These are phyloP conservation scores for Erysimum cheiri DNA, from an alignment of 441 rosid genomes.

Conservation along the genomic window DNA sequence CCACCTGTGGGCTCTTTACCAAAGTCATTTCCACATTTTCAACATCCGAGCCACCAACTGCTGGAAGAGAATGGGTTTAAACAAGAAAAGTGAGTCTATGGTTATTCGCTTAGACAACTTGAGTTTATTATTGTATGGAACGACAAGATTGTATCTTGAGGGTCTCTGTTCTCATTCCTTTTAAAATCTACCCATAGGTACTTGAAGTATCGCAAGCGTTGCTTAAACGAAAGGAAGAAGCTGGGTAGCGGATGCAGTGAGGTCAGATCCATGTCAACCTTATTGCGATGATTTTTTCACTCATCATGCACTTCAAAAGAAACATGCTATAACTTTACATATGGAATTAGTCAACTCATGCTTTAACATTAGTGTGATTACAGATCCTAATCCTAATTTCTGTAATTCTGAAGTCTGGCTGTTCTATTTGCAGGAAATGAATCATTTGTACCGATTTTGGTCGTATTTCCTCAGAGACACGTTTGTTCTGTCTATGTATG, in stretches of 20 bases:
- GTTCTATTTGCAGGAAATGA: constrained; percentile 85
- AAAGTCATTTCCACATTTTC: constrained; percentile 88
- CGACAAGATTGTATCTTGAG: constrained; percentile 23
- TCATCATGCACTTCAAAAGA: constrained; percentile 1
- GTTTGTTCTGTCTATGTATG: constrained; percentile 80
- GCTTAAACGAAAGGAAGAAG: constrained; percentile 93
- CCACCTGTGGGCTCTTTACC: constrained; percentile 98
- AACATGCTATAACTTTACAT: constrained; percentile 3
- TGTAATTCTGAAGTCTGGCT: constrained; percentile 21
- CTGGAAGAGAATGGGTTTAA: constrained; percentile 96
- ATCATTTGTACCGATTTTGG: constrained; percentile 95
- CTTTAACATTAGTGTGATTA: background rate
- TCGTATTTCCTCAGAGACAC: constrained; percentile 86
- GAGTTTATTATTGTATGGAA: constrained; percentile 16
- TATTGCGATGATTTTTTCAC: constrained; percentile 13
- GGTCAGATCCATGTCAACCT: constrained; percentile 55
- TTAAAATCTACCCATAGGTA: constrained; percentile 59
- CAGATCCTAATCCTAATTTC: constrained; percentile 15
- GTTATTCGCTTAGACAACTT: constrained; percentile 18
- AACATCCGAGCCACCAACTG: constrained; percentile 96
- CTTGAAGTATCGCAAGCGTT: constrained; percentile 84
- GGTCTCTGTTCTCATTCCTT: constrained; percentile 22
- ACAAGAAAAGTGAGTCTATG: constrained; percentile 84
- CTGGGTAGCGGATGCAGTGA: constrained; percentile 92
- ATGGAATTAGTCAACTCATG: constrained; percentile 1